These are phyloP conservation scores for Oenanthe sinensis DNA, from an alignment of 129 eudicot species.

Conservation along the genomic window DNA sequence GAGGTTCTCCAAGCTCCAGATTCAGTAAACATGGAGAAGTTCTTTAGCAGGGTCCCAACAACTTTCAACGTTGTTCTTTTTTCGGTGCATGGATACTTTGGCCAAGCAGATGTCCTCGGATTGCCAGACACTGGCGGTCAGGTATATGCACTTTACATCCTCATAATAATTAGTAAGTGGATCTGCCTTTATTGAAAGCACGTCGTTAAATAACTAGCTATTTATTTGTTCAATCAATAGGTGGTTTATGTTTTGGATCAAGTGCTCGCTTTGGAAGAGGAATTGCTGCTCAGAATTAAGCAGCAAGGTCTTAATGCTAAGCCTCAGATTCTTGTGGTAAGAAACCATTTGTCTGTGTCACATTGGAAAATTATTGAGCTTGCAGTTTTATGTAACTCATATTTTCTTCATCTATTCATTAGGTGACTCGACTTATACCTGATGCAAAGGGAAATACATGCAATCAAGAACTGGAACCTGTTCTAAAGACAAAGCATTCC, in stretches of 20 bases:
- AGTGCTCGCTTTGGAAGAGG: constrained; percentile 91
- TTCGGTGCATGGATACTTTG: constrained; percentile 95
- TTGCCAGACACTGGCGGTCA: constrained; percentile 99
- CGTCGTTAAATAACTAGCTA: neutral
- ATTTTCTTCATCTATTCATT: neutral
- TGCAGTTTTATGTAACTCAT: neutral
- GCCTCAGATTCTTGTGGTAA: constrained; percentile 95
- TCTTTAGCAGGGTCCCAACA: constrained; percentile 74
- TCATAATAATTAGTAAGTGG: neutral
- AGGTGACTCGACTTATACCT: constrained; percentile 95
- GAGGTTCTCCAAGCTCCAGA: constrained; percentile 96
- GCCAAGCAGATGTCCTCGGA: constrained; percentile 94
- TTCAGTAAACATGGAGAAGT: constrained; percentile 55
- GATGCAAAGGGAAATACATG: constrained; percentile 93
- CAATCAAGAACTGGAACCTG: constrained; percentile 62
- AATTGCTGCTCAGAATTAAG: constrained; percentile 72
- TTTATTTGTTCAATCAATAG: constrained; percentile 15
- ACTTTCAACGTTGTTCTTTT: constrained; percentile 72
- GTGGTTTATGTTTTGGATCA: constrained; percentile 96
- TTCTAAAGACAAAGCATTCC: constrained; percentile 76
- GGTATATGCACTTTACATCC: constrained; percentile 19
- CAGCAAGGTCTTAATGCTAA: constrained; percentile 87
- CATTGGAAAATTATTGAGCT: neutral
- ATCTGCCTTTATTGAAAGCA: neutral
- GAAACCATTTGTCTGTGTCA: neutral